These are phyloP conservation scores for Chalciporus piperatus DNA, from an alignment of 768 basidiomycete genomes.

Conservation along the genomic window DNA sequence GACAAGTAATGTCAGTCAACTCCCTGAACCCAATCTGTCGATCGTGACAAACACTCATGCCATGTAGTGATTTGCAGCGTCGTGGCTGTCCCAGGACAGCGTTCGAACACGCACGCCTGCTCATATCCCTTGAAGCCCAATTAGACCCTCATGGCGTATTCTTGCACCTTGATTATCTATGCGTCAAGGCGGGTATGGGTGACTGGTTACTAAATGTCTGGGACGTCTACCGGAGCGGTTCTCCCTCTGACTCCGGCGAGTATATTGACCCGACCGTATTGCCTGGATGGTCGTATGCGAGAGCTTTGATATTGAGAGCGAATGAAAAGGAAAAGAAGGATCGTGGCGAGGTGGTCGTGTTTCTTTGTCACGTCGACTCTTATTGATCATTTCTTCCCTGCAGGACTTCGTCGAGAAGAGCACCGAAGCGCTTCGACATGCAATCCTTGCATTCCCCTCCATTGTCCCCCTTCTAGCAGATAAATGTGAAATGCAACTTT, in stretches of 20 bases:
- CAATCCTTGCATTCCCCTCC: slow-evolving; percentile 75
- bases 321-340: slow-evolving; percentile 44
- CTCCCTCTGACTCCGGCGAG: slow-evolving; percentile 15
- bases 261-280: slow-evolving; percentile 55
- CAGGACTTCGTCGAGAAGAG: slow-evolving; percentile 54
- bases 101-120: slow-evolving; percentile 86
- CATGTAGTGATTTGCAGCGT: slow-evolving; percentile 72
- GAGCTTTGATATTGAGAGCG: slow-evolving; percentile 64
- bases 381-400: background rate
- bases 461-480: slow-evolving; percentile 82
- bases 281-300: slow-evolving; percentile 76
- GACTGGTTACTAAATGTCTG: slow-evolving; percentile 79
- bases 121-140: slow-evolving; percentile 82
- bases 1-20: slow-evolving; percentile 68
- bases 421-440: slow-evolving; percentile 67
- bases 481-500: slow-evolving; percentile 71
- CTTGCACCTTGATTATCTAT: slow-evolving; percentile 81
- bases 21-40: background rate
- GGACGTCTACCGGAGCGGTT: slow-evolving; percentile 16
- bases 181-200: slow-evolving; percentile 75
- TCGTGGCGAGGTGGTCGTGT: slow-evolving; percentile 36
- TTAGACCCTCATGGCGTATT: slow-evolving; percentile 86
- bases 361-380: background rate
- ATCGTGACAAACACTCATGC: background rate
- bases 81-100: slow-evolving; percentile 86